Conservation (phyloP, 352 stramenopile genomes). For the Discostella stelligera region DNA sequence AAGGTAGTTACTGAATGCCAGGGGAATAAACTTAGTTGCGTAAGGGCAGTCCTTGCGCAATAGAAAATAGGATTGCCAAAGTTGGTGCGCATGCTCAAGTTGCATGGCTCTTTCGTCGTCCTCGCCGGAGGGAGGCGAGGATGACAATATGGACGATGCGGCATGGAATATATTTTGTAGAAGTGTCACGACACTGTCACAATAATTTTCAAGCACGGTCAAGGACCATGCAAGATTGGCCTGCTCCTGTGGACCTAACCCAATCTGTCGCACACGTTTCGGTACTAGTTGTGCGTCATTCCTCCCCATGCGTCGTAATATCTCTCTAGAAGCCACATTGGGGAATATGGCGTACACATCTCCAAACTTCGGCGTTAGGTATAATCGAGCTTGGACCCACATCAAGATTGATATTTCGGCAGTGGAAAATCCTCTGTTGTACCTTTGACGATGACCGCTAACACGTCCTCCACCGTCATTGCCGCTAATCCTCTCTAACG, state of each 20-base stretch:
- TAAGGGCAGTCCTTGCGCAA: conserved; percentile 64
- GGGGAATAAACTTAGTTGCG: conserved; percentile 52
- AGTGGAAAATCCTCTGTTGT: conserved; percentile 41
- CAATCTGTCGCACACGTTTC: conserved; percentile 16
- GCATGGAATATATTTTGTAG: conserved; percentile 71
- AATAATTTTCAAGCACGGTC: conserved; percentile 69
- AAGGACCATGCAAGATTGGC: conserved; percentile 80
- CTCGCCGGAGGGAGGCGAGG: neutral
- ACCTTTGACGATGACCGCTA: neutral
- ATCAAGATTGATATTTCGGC: conserved; percentile 74
- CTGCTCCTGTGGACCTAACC: conserved; percentile 71
- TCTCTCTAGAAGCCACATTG: conserved; percentile 22
- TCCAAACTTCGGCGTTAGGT: conserved; percentile 58
- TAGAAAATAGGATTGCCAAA: conserved; percentile 79
- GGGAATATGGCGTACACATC: conserved; percentile 61
- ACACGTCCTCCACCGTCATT: conserved; percentile 5
- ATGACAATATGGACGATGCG: conserved; percentile 32
- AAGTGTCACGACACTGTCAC: conserved; percentile 53
- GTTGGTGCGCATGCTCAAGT: conserved; percentile 80
- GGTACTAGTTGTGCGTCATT: conserved; percentile 15
- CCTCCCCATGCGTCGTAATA: conserved; percentile 41
- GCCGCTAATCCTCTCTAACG: conserved; percentile 35
- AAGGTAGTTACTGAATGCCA: conserved; percentile 68
- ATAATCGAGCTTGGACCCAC: conserved; percentile 72
- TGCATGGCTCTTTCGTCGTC: conserved; percentile 59